These are phyloP conservation scores for Cytospora piceae DNA, from an alignment of 2,329 filamentous ascomycete species.

Conservation along the genomic window DNA sequence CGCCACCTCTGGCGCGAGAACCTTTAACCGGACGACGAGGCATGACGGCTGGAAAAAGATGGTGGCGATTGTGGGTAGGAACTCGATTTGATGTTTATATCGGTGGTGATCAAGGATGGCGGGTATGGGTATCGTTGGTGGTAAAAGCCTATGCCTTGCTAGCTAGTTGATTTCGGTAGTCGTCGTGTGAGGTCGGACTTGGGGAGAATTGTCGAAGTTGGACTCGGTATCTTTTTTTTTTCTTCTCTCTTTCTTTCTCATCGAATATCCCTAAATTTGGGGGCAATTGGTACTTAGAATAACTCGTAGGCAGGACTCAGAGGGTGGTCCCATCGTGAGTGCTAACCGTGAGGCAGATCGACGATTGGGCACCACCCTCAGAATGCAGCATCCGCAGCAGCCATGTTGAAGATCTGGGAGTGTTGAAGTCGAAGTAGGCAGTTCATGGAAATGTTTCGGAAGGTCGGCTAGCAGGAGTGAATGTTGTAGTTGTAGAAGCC, in stretches of 20 bases:
- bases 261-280: neutral
- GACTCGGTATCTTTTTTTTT: neutral
- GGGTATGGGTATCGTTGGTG: neutral
- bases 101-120: neutral
- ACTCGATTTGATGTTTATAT: no score
- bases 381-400: slow-evolving; percentile 49
- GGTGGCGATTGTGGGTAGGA: neutral
- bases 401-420: slow-evolving; percentile 45
- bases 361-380: slow-evolving; percentile 57
- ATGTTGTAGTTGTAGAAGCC: slow-evolving; percentile 4
- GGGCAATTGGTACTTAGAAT: slow-evolving; percentile 18
- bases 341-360: slow-evolving; percentile 37
- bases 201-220: neutral
- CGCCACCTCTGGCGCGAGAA: slow-evolving; percentile 38
- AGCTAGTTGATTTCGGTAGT: neutral
- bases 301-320: slow-evolving; percentile 43
- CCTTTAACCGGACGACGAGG: slow-evolving; percentile 38
- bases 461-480: neutral
- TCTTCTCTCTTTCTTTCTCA: no score
- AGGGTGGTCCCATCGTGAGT: slow-evolving; percentile 62
- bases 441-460: neutral
- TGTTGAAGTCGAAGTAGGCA: slow-evolving; percentile 38
- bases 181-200: neutral
- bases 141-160: slow-evolving; percentile 1
- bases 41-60: slow-evolving; percentile 29